Conservation (phyloP, 2,329 filamentous ascomycete species). For the Blastomyces emzantsi region DNA sequence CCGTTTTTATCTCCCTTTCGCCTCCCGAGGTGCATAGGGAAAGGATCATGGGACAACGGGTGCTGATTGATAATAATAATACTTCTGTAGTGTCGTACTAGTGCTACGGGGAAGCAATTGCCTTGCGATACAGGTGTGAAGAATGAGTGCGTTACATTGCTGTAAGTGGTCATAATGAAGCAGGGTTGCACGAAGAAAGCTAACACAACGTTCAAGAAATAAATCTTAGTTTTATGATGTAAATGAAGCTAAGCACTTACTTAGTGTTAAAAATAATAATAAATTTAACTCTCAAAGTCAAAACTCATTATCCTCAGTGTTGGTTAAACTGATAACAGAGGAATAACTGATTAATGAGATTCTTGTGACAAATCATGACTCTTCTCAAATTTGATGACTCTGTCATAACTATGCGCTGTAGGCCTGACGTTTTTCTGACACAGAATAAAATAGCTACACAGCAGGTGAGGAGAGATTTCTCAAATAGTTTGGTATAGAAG, state of each 20-base stretch:
- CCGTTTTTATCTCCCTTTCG: not conserved
- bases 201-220: not conserved
- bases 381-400: no score
- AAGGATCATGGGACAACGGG: not conserved
- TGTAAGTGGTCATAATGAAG: constrained; percentile 32
- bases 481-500: no score
- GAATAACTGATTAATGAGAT: no score
- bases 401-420: no score
- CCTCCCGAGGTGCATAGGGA: not conserved
- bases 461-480: no score
- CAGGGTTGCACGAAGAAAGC: not conserved
- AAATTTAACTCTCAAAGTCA: no score
- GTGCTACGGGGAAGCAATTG: constrained; percentile 80
- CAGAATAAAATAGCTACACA: no score
- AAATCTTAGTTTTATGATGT: not conserved
- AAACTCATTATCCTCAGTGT: no score
- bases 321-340: no score
- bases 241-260: not conserved
- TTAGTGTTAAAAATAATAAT: no score
- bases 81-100: constrained; percentile 56
- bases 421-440: no score
- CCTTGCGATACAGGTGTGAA: constrained; percentile 81
- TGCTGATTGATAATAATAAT: not conserved
- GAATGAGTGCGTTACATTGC: constrained; percentile 77
- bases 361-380: no score